Conservation (phyloP, 352 stramenopile genomes). For the Phytophthora chlamydospora region DNA sequence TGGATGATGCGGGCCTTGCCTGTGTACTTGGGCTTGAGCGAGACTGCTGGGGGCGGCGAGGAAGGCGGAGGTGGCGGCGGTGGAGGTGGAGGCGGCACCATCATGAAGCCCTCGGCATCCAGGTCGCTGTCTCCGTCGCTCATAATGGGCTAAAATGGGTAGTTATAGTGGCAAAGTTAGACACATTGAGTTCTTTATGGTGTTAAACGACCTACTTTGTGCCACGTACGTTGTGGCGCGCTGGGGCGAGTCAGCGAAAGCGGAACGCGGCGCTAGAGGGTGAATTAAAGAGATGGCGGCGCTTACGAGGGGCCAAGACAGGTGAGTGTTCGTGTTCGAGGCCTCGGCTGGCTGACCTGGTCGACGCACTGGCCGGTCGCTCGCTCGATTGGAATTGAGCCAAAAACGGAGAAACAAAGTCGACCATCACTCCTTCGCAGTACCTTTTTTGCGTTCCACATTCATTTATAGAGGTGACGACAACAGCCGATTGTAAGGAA, state of each 20-base stretch:
- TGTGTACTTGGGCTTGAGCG: conserved; percentile 29
- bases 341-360: conserved; percentile 4
- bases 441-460: conserved; percentile 18
- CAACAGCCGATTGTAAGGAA: background rate
- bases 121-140: conserved; percentile 42
- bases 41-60: no score
- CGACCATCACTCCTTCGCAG: conserved; percentile 3
- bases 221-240: conserved; percentile 8
- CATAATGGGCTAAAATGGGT: conserved; percentile 27
- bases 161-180: conserved; percentile 9
- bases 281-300: background rate
- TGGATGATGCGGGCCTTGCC: conserved; percentile 43
- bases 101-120: conserved; percentile 24
- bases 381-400: conserved; percentile 38
- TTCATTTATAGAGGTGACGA: conserved; percentile 2
- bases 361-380: conserved; percentile 21
- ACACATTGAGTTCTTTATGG: conserved; percentile 10
- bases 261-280: conserved; percentile 3
- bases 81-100: conserved; percentile 22
- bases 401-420: conserved; percentile 29
- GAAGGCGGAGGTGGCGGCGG: conserved; percentile 8
- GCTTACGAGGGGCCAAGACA: background rate
- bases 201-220: conserved; percentile 7
- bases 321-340: background rate
- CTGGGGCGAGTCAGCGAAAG: background rate